Base-by-base conservation (phyloP, 176 grass and related monocot species). In the Areca catechu region DNA sequence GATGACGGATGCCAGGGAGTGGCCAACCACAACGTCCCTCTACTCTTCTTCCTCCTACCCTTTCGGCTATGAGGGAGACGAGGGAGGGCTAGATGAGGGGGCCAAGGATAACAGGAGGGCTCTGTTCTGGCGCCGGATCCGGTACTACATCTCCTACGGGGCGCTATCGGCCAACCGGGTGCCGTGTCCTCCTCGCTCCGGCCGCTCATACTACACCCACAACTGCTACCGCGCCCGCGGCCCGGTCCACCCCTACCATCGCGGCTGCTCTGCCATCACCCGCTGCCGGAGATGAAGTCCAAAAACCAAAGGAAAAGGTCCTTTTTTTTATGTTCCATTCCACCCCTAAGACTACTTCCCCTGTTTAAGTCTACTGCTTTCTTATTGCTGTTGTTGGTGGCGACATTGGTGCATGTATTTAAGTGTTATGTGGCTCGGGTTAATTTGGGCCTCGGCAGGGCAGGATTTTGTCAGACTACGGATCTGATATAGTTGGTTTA, bases 171-270 rank as follows among this genome's bases (percentile, higher is more conserved):
- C 70, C 15, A 72, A 72, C 57, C 48, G 70, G 10, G 27, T 72
- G 58, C 70, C 70, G 15, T 72, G 70, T 17, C 70, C 70, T 50
- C 70, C 70, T 20, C 70, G 70, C 15, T 72, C 70, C 27, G 70
- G 70, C 24, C 48, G 70, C 5, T 72, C 70, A 19, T 72, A 72
- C 70, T 72, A 72, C 70, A 72, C 70, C 15, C 70, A 72, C 70
- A 72, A 72, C 70, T 72, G 70, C 27, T 51, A 72, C 70, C 29
- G 49, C 19, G 57, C 70, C 7, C 61, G 50, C 18, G 70, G 70
- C 48, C 70, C 70, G 5, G 58, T 72, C 14, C 70, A 54, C 70
- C 70, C 70, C 23, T 72, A 72, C 58, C 62, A 58, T 19, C 17
- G 70, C 25, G 50, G 59, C 15, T 72, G 70, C 50, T 27, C 50